Base-by-base conservation (phyloP, 345 rosid genomes). In the Camelina sativa region DNA sequence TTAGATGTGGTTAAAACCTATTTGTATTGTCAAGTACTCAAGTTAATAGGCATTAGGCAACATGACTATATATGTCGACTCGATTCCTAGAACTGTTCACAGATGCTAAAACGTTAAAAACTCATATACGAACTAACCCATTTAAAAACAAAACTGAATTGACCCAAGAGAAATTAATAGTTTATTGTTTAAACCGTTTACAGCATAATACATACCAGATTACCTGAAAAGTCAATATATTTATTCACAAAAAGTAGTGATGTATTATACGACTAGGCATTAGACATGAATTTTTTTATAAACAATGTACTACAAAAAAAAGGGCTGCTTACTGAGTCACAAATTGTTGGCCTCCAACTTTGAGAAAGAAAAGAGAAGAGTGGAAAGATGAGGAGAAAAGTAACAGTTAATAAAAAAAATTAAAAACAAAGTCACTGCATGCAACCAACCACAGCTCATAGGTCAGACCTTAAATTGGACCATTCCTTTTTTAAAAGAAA, bases 391-490 rank as follows among this genome's bases (percentile, higher is more conserved):
- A 76, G 76, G 67, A 56, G 34, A 71, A 76, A 76, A 70, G 80
- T 56, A 70, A 69, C 32, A 23, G 75, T 63, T 34, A 16, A 44
- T 62, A 28, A 32, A 32, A 32, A 34, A 0, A 7, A 7, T 6
- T 6, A 19, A 63, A 56, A 76, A 28, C 37, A 69, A 76, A 70
- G 66, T 38, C 59, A 76, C 52, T 70, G 71, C 76, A 63, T 76
- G 71, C 43, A 62, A 68, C 53, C 43, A 62, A 68, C 53, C 17
- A 25, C 65, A 69, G 10, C 71, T 66, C 53, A 70, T 56, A 47
- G 80, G 72, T 70, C 72, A 70, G 67, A 63, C 61, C 47, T 76
- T 40, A 71, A 70, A 44, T 47, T 70, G 80, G 80, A 76, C 76
- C 19, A 32, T 70, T 63, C 65, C n/a, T 58, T 6, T 69, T 19